Conservation (phyloP, 2,329 filamentous ascomycete species). For the Phyllosticta citribraziliensis region DNA sequence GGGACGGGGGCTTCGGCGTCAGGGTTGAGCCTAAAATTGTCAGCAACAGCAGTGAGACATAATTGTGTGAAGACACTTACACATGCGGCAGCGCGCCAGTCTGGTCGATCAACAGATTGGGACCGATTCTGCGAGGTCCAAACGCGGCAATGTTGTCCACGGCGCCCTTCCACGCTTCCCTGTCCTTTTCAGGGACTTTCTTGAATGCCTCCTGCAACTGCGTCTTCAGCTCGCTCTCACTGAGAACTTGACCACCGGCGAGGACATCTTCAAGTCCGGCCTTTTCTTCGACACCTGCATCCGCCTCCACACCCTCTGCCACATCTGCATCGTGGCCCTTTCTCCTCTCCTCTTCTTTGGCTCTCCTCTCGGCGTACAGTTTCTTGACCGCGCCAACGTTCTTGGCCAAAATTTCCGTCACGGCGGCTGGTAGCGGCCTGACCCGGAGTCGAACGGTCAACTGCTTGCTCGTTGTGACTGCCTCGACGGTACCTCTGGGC, state of each 20-base stretch:
- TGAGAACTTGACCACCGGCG: constrained; percentile 51
- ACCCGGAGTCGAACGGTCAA: constrained; percentile 68
- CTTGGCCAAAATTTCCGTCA: constrained; percentile 78
- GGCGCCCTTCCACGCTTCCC: constrained; percentile 65
- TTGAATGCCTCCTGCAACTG: constrained; percentile 64
- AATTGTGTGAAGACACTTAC: constrained; percentile 35
- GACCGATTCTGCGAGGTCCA: constrained; percentile 72
- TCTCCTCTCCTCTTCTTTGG: constrained; percentile 32
- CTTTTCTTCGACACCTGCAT: constrained; percentile 32
- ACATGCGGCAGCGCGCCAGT: constrained; percentile 37
- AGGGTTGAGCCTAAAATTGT: constrained; percentile 10
- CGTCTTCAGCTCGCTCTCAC: constrained; percentile 64
- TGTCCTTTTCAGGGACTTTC: constrained; percentile 40
- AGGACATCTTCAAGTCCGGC: constrained; percentile 42
- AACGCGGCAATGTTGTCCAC: constrained; percentile 83
- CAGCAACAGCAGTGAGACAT: background rate
- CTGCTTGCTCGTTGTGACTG: constrained; percentile 75
- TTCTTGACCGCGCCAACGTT: constrained; percentile 70
- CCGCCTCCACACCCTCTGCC: constrained; percentile 34
- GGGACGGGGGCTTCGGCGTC: constrained; percentile 21
- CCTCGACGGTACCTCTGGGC: constrained; percentile 69
- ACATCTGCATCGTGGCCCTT: constrained; percentile 22
- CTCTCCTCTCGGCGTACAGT: constrained; percentile 62
- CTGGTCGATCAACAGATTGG: constrained; percentile 80
- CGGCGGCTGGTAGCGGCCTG: constrained; percentile 63